A percentile compares a stretch with the other conserved stretches of the same genome.
Conservation (phyloP, 2,329 filamentous ascomycete genomes). For the Exophiala bonariae region DNA sequence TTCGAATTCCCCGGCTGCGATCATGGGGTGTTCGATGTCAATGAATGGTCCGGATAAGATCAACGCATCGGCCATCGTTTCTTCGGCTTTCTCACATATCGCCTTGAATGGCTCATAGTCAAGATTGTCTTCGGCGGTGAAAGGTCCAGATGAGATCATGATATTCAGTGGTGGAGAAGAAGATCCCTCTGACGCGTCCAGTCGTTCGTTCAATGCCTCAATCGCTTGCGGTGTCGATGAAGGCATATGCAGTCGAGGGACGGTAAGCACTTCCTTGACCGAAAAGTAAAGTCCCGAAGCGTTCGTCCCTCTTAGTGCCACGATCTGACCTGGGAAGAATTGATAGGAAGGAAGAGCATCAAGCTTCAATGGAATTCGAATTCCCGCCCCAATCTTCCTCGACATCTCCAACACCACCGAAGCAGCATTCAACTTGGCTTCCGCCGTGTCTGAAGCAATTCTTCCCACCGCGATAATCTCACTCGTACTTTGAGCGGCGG, state of each 20-base stretch:
- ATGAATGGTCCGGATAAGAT: conserved; percentile 86
- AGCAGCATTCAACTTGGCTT: conserved; percentile 81
- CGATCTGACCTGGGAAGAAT: conserved; percentile 93
- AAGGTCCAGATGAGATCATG: conserved; percentile 80
- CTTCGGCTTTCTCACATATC: conserved; percentile 74
- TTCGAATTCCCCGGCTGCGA: conserved; percentile 78
- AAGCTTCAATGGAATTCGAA: conserved; percentile 77
- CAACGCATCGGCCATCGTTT: conserved; percentile 73
- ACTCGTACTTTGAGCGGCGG: conserved; percentile 77
- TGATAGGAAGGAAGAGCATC: conserved; percentile 68
- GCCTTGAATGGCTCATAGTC: conserved; percentile 84
- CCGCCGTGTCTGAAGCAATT: conserved; percentile 83
- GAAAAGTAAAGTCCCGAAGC: conserved; percentile 80
- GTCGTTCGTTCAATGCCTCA: conserved; percentile 66
- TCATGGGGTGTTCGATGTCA: conserved; percentile 84
- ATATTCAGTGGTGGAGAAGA: conserved; percentile 70
- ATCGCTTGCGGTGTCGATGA: conserved; percentile 68
- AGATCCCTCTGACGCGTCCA: conserved; percentile 61
- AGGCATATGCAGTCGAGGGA: conserved; percentile 73
- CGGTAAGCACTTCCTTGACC: conserved; percentile 71
- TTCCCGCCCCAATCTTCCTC: conserved; percentile 75
- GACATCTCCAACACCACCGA: conserved; percentile 89
- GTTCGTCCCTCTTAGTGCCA: conserved; percentile 83
- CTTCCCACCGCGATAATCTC: conserved; percentile 89
- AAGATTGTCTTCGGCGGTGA: conserved; percentile 88